Conservation (phyloP, 352 stramenopile species). For the Phytophthora vignae region DNA sequence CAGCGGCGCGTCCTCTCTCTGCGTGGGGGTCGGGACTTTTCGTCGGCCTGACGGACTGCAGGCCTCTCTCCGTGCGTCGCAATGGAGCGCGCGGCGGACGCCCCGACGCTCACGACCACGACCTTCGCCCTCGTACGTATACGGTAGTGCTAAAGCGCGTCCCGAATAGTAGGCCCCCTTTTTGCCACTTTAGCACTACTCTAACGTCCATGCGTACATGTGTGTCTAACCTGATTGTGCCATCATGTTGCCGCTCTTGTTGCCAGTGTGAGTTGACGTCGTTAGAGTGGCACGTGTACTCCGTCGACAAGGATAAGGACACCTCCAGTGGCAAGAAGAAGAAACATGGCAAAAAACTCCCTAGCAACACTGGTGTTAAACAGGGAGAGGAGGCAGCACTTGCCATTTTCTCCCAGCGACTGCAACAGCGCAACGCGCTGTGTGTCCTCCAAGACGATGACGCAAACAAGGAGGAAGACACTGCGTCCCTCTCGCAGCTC, state of each 20-base stretch:
- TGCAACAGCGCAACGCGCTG: slow-evolving; percentile 54
- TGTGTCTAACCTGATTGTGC: slow-evolving; percentile 1
- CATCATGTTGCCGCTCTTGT: neutral
- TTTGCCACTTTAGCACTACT: slow-evolving; percentile 8
- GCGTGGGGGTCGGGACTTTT: neutral
- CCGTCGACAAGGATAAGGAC: slow-evolving; percentile 7
- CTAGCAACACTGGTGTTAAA: neutral
- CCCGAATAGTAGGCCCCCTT: slow-evolving; percentile 1
- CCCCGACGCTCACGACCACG: slow-evolving; percentile 42
- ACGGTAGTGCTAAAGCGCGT: neutral
- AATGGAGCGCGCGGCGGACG: slow-evolving; percentile 46
- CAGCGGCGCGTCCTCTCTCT: slow-evolving; percentile 13
- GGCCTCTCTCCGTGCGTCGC: slow-evolving; percentile 23
- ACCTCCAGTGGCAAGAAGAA: slow-evolving; percentile 8
- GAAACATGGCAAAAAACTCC: slow-evolving; percentile 22
- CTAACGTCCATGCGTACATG: neutral
- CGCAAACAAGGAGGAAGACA: neutral
- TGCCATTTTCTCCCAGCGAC: slow-evolving; percentile 35
- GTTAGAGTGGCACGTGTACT: slow-evolving; percentile 66
- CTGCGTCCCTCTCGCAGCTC: slow-evolving; percentile 24
- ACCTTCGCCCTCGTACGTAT: slow-evolving; percentile 57
- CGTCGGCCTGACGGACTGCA: neutral
- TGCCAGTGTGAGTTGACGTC: slow-evolving; percentile 53
- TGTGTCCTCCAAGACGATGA: slow-evolving; percentile 28
- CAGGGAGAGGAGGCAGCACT: slow-evolving; percentile 33